Conservation (phyloP, 352 stramenopile species). For the Pythium angustatum region DNA sequence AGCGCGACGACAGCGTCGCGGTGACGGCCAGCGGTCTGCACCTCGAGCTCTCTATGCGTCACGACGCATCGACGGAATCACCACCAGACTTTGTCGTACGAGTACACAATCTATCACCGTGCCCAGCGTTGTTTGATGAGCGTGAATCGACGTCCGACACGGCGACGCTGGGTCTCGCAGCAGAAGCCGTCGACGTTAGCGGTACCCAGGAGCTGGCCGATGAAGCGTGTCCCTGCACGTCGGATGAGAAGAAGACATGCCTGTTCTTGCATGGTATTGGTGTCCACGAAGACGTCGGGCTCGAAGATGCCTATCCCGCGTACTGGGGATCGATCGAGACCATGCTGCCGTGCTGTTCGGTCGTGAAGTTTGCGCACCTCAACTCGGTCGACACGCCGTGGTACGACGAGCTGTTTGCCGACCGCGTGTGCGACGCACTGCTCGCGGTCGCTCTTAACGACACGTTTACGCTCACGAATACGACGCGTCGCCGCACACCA, state of each 20-base stretch:
- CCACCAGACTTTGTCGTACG: constrained; percentile 6
- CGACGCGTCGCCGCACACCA: neutral
- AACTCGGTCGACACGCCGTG: constrained; percentile 34
- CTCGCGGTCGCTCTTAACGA: constrained; percentile 14
- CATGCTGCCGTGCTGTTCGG: constrained; percentile 31
- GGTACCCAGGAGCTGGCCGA: constrained; percentile 1
- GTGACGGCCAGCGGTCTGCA: neutral
- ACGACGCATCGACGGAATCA: neutral
- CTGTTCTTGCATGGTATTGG: constrained; percentile 53
- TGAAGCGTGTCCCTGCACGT: constrained; percentile 18
- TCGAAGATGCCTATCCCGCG: constrained; percentile 25
- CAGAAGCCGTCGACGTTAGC: neutral
- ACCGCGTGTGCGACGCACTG: constrained; percentile 29
- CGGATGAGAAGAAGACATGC: constrained; percentile 33
- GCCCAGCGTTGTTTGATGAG: neutral
- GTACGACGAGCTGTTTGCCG: constrained; percentile 30
- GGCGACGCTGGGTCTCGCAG: neutral
- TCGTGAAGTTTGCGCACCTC: constrained; percentile 37
- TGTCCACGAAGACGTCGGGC: constrained; percentile 28
- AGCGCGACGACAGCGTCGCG: neutral
- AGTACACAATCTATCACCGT: neutral
- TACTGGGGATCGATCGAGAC: constrained; percentile 33
- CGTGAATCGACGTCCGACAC: neutral
- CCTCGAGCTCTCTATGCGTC: neutral
- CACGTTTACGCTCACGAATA: constrained; percentile 23